These are phyloP conservation scores for Populus hybrid DNA, from an alignment of 441 rosid species.

Conservation along the genomic window DNA sequence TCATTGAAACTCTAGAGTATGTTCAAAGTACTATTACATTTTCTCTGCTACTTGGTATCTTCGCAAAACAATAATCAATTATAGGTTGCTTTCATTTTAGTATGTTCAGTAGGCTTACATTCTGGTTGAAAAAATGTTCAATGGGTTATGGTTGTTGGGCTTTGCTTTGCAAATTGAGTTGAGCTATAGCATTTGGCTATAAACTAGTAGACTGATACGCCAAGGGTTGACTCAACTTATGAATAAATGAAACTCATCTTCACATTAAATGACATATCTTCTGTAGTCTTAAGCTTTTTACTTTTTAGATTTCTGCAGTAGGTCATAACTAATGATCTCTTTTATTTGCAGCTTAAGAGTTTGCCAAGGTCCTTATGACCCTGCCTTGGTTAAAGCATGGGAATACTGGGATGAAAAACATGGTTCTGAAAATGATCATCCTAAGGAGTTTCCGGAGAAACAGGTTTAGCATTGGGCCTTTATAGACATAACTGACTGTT, in stretches of 20 bases:
- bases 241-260: neutral
- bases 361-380: conserved; percentile 83
- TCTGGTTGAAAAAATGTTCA: neutral
- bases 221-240: neutral
- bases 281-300: neutral
- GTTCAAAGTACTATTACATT: conserved; percentile 6
- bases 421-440: conserved; percentile 91
- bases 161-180: neutral
- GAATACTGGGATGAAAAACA: conserved; percentile 89
- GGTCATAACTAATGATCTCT: neutral
- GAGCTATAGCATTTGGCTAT: neutral
- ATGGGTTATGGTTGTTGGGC: neutral
- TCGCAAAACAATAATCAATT: neutral
- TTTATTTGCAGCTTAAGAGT: conserved; percentile 59
- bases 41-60: conserved; percentile 1
- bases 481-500: neutral
- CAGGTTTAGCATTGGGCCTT: conserved; percentile 51
- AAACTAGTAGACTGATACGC: neutral
- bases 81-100: neutral
- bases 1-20: conserved; percentile 82
- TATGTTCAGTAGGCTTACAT: neutral
- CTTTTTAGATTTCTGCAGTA: neutral
- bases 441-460: conserved; percentile 67
- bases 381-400: conserved; percentile 73
- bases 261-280: neutral